Percentiles rank a stretch among this genome's conserved stretches.
These are phyloP conservation scores for Populus deltoides DNA, from an alignment of 345 rosid genomes.

Conservation along the genomic window DNA sequence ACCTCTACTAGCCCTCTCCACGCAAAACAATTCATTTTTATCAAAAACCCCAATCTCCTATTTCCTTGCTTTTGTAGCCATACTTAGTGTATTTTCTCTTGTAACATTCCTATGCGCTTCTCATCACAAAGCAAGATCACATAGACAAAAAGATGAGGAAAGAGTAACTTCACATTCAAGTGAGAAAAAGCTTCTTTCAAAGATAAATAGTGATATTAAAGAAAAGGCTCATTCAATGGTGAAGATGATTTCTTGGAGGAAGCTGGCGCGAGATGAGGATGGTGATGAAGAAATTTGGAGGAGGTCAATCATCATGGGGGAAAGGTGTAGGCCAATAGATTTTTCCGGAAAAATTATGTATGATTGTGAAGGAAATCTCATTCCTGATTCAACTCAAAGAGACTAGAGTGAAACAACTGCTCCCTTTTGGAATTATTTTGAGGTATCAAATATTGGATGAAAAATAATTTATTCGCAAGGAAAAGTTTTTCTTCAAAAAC, in stretches of 20 bases:
- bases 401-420: neutral
- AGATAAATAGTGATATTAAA: constrained; percentile 38
- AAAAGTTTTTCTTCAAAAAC: too few relatives aligned
- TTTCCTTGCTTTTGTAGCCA: neutral
- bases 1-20: constrained; percentile 2
- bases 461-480: too few relatives aligned
- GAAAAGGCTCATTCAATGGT: constrained; percentile 41
- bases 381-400: neutral
- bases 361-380: constrained; percentile 50
- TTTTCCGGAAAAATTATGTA: constrained; percentile 54
- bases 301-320: constrained; percentile 52
- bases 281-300: constrained; percentile 43
- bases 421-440: neutral
- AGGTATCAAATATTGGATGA: neutral
- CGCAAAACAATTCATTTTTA: constrained; percentile 3
- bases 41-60: neutral
- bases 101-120: constrained; percentile 16
- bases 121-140: constrained; percentile 12
- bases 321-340: constrained; percentile 46
- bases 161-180: constrained; percentile 1
- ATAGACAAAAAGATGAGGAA: neutral
- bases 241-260: constrained; percentile 59
- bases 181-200: constrained; percentile 31
- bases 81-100: constrained; percentile 22
- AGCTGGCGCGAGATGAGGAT: constrained; percentile 12